Evolutionary conservation across 2,329 filamentous ascomycete species (phyloP).

Genomic region (Scedosporium minutisporum): DNA sequence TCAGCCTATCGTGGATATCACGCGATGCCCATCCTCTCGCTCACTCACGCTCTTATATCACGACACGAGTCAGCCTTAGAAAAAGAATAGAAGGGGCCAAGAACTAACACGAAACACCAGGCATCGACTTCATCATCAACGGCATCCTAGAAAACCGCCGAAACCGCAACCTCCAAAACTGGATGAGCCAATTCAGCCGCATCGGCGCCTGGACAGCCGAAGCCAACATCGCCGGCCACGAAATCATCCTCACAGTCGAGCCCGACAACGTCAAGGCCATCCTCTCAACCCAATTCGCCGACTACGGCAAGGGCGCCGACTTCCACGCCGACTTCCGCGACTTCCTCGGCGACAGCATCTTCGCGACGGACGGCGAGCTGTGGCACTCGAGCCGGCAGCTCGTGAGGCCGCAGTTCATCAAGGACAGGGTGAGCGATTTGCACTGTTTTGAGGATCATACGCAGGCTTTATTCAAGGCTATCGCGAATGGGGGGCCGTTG

Average conservation of each 20-base stretch:
- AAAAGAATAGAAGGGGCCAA: not conserved
- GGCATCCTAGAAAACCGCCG: slow-evolving; percentile 41
- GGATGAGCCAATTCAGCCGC: slow-evolving; percentile 40
- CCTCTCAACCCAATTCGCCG: slow-evolving; percentile 72
- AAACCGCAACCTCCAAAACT: slow-evolving; percentile 52
- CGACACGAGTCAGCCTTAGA: too few relatives aligned
- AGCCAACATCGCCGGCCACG: slow-evolving; percentile 39
- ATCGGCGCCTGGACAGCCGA: slow-evolving; percentile 49
- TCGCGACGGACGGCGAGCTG: slow-evolving; percentile 65
- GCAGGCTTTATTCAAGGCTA: slow-evolving; percentile 58
- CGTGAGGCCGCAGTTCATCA: slow-evolving; percentile 78
- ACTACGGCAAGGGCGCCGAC: slow-evolving; percentile 70
- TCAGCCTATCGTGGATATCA: slow-evolving; percentile 28
- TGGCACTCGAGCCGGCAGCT: slow-evolving; percentile 79
- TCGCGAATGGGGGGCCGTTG: slow-evolving; percentile 48
- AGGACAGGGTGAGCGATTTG: slow-evolving; percentile 73
- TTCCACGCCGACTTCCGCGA: slow-evolving; percentile 70
- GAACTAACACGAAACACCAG: slow-evolving; percentile 19
- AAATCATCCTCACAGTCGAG: slow-evolving; percentile 69
- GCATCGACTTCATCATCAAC: slow-evolving; percentile 54
- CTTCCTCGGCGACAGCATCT: slow-evolving; percentile 69
- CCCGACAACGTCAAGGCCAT: slow-evolving; percentile 88
- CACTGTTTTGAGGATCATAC: slow-evolving; percentile 74
- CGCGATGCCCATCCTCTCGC: slow-evolving; percentile 11
- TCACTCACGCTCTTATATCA: not conserved